phyloP scores from a whole-genome alignment of 2,329 filamentous ascomycete genomes.

The Nemania bipapillata region DNA sequence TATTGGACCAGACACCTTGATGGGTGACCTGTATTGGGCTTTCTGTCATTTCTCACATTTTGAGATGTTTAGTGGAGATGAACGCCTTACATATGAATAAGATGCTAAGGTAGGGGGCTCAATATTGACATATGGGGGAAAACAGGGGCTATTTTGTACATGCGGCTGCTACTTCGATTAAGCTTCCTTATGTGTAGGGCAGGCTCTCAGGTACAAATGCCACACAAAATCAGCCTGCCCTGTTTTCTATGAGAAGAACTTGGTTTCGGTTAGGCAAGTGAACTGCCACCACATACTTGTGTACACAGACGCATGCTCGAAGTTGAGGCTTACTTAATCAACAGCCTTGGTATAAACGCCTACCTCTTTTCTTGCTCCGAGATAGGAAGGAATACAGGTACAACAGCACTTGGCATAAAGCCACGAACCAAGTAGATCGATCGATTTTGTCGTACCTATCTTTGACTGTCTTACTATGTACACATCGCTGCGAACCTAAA shows the following conservation, averaged over 20 bases:
- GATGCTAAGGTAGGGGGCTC: not conserved
- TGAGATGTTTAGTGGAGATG: not conserved
- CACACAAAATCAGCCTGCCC: not conserved
- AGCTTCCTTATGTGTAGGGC: not conserved
- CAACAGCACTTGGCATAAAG: not conserved
- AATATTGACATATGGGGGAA: not conserved
- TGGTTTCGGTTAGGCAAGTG: constrained; percentile 23
- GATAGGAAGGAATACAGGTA: not conserved
- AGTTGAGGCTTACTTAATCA: not conserved
- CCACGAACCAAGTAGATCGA: not conserved
- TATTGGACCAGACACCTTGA: constrained; percentile 33
- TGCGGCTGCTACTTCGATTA: not conserved
- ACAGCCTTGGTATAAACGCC: constrained; percentile 2
- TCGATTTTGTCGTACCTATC: not conserved
- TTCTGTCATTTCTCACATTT: not conserved
- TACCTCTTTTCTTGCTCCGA: not conserved
- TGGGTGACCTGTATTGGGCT: not conserved
- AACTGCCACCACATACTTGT: not conserved
- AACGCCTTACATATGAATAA: not conserved
- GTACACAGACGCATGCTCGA: not conserved
- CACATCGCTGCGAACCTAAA: not conserved
- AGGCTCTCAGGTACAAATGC: not conserved
- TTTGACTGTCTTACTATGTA: not conserved
- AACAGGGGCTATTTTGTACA: not conserved
- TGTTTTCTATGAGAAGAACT: not conserved